Percentiles rank a stretch among this genome's conserved stretches.
Evolutionary conservation across 2,329 filamentous ascomycete species (phyloP).

Genomic region (Ophiognomonia clavigignenti-juglandacearum): DNA sequence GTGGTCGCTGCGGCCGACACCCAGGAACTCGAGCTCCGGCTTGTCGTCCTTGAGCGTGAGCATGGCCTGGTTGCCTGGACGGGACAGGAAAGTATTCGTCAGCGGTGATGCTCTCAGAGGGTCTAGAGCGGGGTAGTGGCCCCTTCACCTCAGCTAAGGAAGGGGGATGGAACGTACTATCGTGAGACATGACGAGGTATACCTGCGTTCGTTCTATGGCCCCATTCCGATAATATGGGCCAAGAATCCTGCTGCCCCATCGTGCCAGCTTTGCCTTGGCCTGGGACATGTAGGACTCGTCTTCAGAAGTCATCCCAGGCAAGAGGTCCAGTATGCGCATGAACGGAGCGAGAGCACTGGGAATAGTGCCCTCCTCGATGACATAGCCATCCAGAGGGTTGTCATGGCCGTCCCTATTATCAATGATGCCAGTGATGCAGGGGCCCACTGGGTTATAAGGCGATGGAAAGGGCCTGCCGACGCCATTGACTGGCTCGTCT

Average conservation of each 20-base stretch:
- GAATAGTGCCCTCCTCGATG: conserved; percentile 59
- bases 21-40: conserved; percentile 54
- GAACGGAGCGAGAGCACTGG: conserved; percentile 49
- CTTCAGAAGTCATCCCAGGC: conserved; percentile 39
- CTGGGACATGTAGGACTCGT: conserved; percentile 33
- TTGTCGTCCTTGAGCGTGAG: conserved; percentile 56
- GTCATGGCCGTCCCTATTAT: conserved; percentile 45
- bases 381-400: conserved; percentile 59
- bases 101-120: background rate
- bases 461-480: conserved; percentile 46
- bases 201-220: conserved; percentile 56
- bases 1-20: conserved; percentile 51
- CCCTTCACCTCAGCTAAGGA: background rate
- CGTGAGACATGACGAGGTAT: conserved; percentile 64
- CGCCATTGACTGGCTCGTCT: conserved; percentile 49
- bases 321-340: conserved; percentile 54
- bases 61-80: conserved; percentile 50
- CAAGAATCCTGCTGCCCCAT: conserved; percentile 49
- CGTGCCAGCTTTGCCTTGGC: conserved; percentile 43
- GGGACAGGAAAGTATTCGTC: too few species aligned
- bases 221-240: conserved; percentile 51
- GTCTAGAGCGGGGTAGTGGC: background rate
- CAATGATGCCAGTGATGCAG: conserved; percentile 59
- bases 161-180: conserved; percentile 40
- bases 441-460: conserved; percentile 52